phyloP scores from a whole-genome alignment of 1,284 basidiomycete species.

The Heterobasidion annosum region DNA sequence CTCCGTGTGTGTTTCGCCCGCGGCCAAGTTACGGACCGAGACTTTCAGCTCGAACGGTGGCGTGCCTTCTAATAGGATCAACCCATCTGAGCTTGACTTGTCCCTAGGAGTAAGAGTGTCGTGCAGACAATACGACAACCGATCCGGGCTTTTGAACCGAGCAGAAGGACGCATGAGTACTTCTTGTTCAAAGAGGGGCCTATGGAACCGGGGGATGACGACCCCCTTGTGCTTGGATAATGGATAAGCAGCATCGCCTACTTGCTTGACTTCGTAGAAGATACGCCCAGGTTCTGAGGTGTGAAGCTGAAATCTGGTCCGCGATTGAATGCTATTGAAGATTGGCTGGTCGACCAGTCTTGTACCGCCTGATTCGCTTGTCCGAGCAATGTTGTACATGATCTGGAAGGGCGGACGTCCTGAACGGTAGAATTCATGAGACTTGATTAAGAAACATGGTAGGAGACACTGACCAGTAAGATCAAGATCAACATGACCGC shows the following conservation, averaged over 20 bases:
- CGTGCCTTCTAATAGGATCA: slow-evolving; percentile 63
- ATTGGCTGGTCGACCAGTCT: slow-evolving; percentile 62
- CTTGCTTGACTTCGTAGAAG: slow-evolving; percentile 82
- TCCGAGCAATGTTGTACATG: slow-evolving; percentile 68
- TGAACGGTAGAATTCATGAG: slow-evolving; percentile 16
- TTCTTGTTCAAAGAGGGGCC: slow-evolving; percentile 77
- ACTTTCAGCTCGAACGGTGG: slow-evolving; percentile 82
- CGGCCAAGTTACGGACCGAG: slow-evolving; percentile 66
- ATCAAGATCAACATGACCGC: slow-evolving; percentile 74
- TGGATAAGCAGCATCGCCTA: slow-evolving; percentile 86
- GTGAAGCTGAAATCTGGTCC: slow-evolving; percentile 77
- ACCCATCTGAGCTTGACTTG: slow-evolving; percentile 44
- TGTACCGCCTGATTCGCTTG: slow-evolving; percentile 49
- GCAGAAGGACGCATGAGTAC: slow-evolving; percentile 73
- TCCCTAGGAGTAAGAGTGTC: slow-evolving; percentile 54
- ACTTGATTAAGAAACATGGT: neutral
- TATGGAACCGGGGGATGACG: slow-evolving; percentile 52
- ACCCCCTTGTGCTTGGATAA: slow-evolving; percentile 50
- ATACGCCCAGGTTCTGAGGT: slow-evolving; percentile 76
- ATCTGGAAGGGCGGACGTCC: slow-evolving; percentile 84
- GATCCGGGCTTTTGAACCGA: slow-evolving; percentile 59
- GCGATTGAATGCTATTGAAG: slow-evolving; percentile 81
- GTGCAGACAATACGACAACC: slow-evolving; percentile 70
- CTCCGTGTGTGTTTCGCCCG: slow-evolving; percentile 53
- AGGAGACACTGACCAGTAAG: slow-evolving; percentile 49